Evolutionary conservation across 2,329 filamentous ascomycete genomes (phyloP).

Genomic region (Leptographium procerum): DNA sequence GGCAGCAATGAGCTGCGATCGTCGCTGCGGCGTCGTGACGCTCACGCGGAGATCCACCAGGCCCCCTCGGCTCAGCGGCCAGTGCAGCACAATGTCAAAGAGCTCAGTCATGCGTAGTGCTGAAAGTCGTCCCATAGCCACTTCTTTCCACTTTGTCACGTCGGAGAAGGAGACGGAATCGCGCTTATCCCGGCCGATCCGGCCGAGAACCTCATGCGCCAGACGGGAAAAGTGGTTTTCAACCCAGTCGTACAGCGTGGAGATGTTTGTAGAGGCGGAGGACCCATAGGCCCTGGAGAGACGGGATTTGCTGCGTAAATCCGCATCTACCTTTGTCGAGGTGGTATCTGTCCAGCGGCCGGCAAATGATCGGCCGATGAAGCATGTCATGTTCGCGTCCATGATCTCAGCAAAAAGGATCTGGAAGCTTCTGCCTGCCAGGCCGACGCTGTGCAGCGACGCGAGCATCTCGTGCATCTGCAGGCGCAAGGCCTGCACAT

Average conservation of each 20-base stretch:
- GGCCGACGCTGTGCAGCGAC: constrained; percentile 50
- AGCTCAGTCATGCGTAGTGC: constrained; percentile 58
- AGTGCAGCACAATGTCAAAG: constrained; percentile 68
- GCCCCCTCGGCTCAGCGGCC: constrained; percentile 60
- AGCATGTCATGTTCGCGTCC: constrained; percentile 52
- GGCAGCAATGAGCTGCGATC: constrained; percentile 56
- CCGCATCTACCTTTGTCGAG: not conserved
- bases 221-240: constrained; percentile 55
- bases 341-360: constrained; percentile 43
- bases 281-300: not conserved
- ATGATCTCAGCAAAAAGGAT: constrained; percentile 62
- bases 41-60: constrained; percentile 64
- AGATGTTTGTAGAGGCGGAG: constrained; percentile 31
- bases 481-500: constrained; percentile 26
- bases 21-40: constrained; percentile 55
- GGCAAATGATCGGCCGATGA: constrained; percentile 49
- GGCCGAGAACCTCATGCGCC: constrained; percentile 46
- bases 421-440: constrained; percentile 59
- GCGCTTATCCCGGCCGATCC: constrained; percentile 21
- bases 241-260: constrained; percentile 54
- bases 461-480: constrained; percentile 46
- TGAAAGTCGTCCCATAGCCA: constrained; percentile 57
- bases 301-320: not conserved
- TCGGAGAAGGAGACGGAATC: constrained; percentile 38
- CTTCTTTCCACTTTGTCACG: constrained; percentile 58